Evolutionary conservation across 768 basidiomycete species (phyloP).

Genomic region (Tricholoma hemisulphureum): DNA sequence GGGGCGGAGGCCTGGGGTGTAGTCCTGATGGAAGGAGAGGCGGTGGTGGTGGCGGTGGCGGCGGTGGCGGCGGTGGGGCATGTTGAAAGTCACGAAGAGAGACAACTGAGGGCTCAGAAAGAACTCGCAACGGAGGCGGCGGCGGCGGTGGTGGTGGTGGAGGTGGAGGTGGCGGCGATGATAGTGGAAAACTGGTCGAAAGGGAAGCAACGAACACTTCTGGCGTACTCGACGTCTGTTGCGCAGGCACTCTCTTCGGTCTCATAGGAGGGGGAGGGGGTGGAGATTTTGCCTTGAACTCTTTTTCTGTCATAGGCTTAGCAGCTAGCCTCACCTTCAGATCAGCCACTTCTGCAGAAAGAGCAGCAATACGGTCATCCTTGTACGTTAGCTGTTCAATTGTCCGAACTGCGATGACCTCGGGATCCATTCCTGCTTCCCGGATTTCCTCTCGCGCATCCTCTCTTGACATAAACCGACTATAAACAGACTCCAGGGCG

Average conservation of each 20-base stretch:
- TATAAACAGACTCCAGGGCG: conserved; percentile 85
- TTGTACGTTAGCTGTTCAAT: conserved; percentile 69
- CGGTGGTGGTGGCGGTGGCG: conserved; percentile 25
- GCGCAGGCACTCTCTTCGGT: conserved; percentile 22
- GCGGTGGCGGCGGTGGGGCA: conserved; percentile 16
- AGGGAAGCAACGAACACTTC: conserved; percentile 4
- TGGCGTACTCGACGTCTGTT: background rate
- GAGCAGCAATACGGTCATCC: conserved; percentile 58
- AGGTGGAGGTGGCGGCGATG: conserved; percentile 25
- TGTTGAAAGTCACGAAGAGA: conserved; percentile 27
- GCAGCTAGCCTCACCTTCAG: conserved; percentile 51
- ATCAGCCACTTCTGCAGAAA: conserved; percentile 49
- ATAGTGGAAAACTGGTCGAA: conserved; percentile 7
- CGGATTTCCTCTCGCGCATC: conserved; percentile 47
- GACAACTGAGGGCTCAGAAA: conserved; percentile 30
- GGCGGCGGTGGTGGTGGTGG: conserved; percentile 23
- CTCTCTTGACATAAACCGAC: conserved; percentile 63
- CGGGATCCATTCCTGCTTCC: conserved; percentile 58
- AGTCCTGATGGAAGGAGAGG: conserved; percentile 20
- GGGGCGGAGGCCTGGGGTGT: conserved; percentile 25
- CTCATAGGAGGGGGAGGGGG: conserved; percentile 65
- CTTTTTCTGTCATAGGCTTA: conserved; percentile 62
- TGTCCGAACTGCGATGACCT: conserved; percentile 64
- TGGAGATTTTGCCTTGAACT: conserved; percentile 65
- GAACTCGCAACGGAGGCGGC: too few species aligned